A percentile compares a stretch with the other conserved stretches of the same genome.
phyloP scores from a whole-genome alignment of 1,139 yeast species.

The Debaryomyces nepalensis region DNA sequence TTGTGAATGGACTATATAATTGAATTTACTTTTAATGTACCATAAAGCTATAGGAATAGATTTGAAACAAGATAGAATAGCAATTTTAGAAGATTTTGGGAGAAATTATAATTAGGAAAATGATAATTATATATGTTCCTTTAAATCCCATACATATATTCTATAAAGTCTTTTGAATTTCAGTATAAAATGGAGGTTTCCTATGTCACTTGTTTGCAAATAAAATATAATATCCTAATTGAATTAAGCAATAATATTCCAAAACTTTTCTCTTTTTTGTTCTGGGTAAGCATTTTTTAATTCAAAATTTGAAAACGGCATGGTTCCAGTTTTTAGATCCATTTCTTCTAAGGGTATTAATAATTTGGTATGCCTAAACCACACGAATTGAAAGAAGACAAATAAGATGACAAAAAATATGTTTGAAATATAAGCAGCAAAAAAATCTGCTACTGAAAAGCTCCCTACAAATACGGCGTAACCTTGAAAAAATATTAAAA shows the following conservation, averaged over 20 bases:
- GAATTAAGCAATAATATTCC: background rate
- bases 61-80: too few relatives aligned
- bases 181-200: too few relatives aligned
- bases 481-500: conserved; percentile 72
- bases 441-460: conserved; percentile 57
- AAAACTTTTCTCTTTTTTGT: background rate
- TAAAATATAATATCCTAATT: background rate
- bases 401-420: conserved; percentile 56
- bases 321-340: background rate
- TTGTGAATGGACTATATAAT: too few relatives aligned
- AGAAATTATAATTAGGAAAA: too few relatives aligned
- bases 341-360: conserved; percentile 2
- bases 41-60: too few relatives aligned
- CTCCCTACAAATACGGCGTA: conserved; percentile 59
- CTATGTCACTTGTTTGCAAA: too few relatives aligned
- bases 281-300: background rate
- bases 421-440: conserved; percentile 67
- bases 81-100: too few relatives aligned
- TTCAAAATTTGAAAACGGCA: background rate
- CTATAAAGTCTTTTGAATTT: too few relatives aligned
- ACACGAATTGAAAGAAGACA: conserved; percentile 5
- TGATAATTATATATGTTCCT: too few relatives aligned
- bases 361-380: conserved; percentile 1
- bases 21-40: too few relatives aligned
- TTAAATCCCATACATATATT: too few relatives aligned